Evolutionary conservation across 1,284 basidiomycete genomes (phyloP).

Genomic region (Ustilago crameri): DNA sequence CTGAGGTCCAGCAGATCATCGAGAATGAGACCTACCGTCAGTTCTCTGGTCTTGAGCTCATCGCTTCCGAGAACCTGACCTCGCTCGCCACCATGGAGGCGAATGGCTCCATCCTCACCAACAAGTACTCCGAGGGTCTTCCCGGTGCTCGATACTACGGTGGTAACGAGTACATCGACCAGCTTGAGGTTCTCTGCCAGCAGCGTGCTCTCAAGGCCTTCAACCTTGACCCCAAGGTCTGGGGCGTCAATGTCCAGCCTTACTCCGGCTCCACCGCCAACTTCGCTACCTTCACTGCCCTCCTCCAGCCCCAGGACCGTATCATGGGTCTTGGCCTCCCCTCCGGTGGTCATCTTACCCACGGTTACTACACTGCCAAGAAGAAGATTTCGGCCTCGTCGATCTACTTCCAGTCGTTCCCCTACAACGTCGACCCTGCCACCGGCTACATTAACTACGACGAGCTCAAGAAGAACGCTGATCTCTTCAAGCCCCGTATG

Average conservation of each 20-base stretch:
- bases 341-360: conserved; percentile 97
- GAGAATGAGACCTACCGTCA: conserved; percentile 98
- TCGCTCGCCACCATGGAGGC: conserved; percentile 81
- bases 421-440: conserved; percentile 79
- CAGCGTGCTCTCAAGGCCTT: conserved; percentile 96
- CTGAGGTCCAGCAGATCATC: conserved; percentile 94
- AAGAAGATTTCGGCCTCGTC: conserved; percentile 99
- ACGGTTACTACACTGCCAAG: conserved; percentile 98
- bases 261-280: conserved; percentile 83
- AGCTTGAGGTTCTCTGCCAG: conserved; percentile 93
- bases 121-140: conserved; percentile 82
- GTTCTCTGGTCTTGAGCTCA: conserved; percentile 96
- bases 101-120: conserved; percentile 97
- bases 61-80: conserved; percentile 80
- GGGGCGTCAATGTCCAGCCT: conserved; percentile 99
- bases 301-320: conserved; percentile 96
- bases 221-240: conserved; percentile 87
- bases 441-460: conserved; percentile 93
- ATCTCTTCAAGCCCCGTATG: conserved; percentile 94
- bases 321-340: conserved; percentile 99
- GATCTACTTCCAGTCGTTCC: conserved; percentile 99
- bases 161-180: conserved; percentile 87
- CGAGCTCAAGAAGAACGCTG: conserved; percentile 84
- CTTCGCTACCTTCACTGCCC: conserved; percentile 96
- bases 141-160: conserved; percentile 95